Evolutionary conservation across 1,284 basidiomycete genomes (phyloP), one percentile per base, ranked within the genome.

Genomic region (Leucoagaricus sp.): DNA sequence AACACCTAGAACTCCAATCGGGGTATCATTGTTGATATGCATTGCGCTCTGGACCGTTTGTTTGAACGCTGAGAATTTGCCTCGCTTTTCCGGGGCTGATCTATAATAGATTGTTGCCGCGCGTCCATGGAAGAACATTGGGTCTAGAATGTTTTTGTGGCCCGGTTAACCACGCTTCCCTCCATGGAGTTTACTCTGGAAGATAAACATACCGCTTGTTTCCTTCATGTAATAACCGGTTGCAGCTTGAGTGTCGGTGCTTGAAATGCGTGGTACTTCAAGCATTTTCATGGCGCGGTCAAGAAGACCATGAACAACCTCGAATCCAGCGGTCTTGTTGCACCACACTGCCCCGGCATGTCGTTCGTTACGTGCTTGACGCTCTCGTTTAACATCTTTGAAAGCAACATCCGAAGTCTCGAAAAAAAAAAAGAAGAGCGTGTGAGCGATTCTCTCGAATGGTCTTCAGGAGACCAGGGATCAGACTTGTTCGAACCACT

Each of bases 401-500:
- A 96, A 83, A 23, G 93, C 94, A 41, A 99, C 84, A 70, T 99
- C 96, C 13, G 93, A 91, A 1, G 93, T 85, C 74, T 99, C 96
- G 68, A 99, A 99, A 56, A 98, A 85, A 91, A 70, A 99, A 85
- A 0, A 97, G 96, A 21, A 99, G 81, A 1, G 96, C 75, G 63
- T 98, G 94, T 61, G 94, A 93, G 54, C 93, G 87, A 78, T 99
- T 99, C 77, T 99, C 96, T 58, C 97, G 88, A 41, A 98, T 81
- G 28, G 96, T 97, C 78, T 99, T 99, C 66, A 99, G 86, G 33
- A 99, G 84, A 50, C 96, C 96, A 12, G 96, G 95, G 7, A 99
- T 76, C 49, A 99, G 84, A 15, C 95, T 94, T 0, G 97, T 98
- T 59, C 97, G 89, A 51, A 98, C 95, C 60, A 99, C 92, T 75